Percentiles rank a stretch among this genome's conserved stretches.
Evolutionary conservation across 495 filamentous ascomycete genomes (phyloP).

Genomic region (Lepidopterella palustris): DNA sequence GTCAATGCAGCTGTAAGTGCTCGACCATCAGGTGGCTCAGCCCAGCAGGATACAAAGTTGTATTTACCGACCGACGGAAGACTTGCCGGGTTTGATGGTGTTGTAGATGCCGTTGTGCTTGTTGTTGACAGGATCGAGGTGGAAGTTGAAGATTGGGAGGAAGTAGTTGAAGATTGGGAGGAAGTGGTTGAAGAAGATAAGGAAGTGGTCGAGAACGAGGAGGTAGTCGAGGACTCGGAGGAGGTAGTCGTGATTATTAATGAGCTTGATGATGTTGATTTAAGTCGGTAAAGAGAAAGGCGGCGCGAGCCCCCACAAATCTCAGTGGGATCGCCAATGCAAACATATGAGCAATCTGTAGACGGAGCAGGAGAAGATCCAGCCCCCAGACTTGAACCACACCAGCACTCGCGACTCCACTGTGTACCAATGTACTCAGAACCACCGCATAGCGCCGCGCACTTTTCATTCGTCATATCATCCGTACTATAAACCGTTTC

Average conservation of each 20-base stretch:
- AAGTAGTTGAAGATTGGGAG: not conserved
- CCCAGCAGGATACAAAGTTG: conserved; percentile 24
- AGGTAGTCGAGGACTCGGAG: not conserved
- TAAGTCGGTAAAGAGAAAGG: not conserved
- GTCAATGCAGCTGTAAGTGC: conserved; percentile 12
- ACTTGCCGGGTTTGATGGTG: not conserved
- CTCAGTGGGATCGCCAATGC: not conserved
- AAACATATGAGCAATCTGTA: not conserved
- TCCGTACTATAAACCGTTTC: not conserved
- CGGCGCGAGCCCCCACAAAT: not conserved
- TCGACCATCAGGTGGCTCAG: conserved; percentile 21
- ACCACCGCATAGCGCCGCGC: not conserved
- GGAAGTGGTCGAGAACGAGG: not conserved
- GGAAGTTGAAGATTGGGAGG: not conserved
- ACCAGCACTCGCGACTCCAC: not conserved
- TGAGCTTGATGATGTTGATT: not conserved
- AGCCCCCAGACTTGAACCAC: not conserved
- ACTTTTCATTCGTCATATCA: not conserved
- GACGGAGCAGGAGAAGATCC: not conserved
- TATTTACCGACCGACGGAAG: conserved; percentile 14
- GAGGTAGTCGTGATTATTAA: not conserved
- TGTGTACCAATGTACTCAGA: not conserved
- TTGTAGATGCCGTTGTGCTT: not conserved
- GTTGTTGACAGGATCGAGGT: no score
- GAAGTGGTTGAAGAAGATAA: not conserved